These are phyloP conservation scores for Aureobasidium melanogenum DNA, from an alignment of 2,329 filamentous ascomycete genomes.

Conservation along the genomic window DNA sequence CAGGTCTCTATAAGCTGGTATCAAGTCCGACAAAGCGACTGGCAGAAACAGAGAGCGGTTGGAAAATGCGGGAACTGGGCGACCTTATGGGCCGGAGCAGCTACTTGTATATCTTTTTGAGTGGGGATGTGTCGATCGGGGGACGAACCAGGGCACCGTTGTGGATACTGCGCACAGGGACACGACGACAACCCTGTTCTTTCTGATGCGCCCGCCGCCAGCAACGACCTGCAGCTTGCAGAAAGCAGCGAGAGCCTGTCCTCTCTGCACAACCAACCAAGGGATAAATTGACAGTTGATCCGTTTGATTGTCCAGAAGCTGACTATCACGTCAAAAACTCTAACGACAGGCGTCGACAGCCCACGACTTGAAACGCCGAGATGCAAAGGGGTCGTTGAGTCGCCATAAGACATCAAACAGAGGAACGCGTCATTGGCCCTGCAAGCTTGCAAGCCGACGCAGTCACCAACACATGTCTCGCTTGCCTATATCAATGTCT, in stretches of 20 bases:
- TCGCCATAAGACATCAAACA: neutral
- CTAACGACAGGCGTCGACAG: neutral
- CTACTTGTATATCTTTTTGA: conserved; percentile 3
- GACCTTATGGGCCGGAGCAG: neutral
- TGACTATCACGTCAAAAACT: conserved; percentile 4
- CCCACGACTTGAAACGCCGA: conserved; percentile 10
- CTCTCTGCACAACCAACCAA: neutral
- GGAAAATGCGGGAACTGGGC: neutral
- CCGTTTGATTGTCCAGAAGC: conserved; percentile 3
- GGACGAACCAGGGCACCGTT: neutral
- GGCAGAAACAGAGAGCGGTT: neutral
- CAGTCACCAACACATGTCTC: neutral
- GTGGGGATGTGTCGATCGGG: conserved; percentile 7
- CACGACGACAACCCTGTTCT: conserved; percentile 6
- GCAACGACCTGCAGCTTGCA: neutral
- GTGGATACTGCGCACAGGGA: conserved; percentile 4
- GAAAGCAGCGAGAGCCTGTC: neutral
- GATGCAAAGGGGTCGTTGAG: conserved; percentile 9
- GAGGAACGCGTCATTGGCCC: conserved; percentile 7
- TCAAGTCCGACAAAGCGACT: neutral
- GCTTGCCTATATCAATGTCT: neutral
- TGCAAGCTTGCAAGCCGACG: neutral
- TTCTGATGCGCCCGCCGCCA: neutral
- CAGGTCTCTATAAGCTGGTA: conserved; percentile 7
- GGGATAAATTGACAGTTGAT: neutral